Conservation (phyloP, 2,329 filamentous ascomycete genomes). For the Ophiostoma piceae region DNA sequence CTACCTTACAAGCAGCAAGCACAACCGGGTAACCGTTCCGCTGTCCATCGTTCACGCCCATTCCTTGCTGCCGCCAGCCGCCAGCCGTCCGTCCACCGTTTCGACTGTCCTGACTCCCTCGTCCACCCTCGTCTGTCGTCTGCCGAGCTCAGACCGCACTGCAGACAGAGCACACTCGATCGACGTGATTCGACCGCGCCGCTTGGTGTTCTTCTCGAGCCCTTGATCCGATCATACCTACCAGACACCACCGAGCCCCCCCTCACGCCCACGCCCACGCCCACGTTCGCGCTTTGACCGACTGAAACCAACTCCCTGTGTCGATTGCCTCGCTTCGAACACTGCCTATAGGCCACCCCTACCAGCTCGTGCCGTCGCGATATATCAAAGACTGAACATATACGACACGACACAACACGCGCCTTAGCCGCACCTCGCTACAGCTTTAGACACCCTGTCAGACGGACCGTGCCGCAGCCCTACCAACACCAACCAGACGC, state of each 20-base stretch:
- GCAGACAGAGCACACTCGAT: background rate
- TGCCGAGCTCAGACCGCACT: background rate
- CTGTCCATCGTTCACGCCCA: background rate
- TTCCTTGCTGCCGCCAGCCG: background rate
- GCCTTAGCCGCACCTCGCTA: background rate
- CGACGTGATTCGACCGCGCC: background rate
- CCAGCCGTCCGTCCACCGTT: background rate
- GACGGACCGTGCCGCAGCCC: conserved; percentile 3
- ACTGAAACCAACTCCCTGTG: conserved; percentile 1
- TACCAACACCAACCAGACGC: background rate
- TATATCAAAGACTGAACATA: background rate
- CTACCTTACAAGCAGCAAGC: background rate
- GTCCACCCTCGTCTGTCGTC: background rate
- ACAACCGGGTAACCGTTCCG: background rate
- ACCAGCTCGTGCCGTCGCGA: background rate
- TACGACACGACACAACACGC: background rate
- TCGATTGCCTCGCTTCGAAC: background rate
- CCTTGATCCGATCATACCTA: background rate
- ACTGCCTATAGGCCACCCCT: background rate
- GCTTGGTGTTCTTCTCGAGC: background rate
- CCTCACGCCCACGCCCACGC: background rate
- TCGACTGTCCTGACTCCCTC: background rate
- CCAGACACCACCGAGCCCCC: background rate
- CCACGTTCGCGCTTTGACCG: background rate
- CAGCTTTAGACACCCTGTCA: background rate